Conservation (phyloP, 495 filamentous ascomycete species). For the Lasiosphaeria ovina region DNA sequence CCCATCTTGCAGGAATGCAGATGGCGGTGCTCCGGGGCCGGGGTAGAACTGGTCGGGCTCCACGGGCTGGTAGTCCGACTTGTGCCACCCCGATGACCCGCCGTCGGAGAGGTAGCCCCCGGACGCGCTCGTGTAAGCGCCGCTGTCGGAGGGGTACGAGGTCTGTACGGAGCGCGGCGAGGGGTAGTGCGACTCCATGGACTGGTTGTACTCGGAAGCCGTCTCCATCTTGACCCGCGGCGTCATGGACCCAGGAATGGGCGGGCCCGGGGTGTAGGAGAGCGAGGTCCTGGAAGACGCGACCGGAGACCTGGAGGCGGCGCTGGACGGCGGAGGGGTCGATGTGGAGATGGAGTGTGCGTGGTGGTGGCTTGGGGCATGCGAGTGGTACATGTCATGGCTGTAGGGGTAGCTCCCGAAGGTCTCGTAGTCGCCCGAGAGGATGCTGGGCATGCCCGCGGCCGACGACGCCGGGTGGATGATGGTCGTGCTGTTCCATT, state of each 20-base stretch:
- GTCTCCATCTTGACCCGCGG: conserved; percentile 54
- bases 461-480: conserved; percentile 41
- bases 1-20: conserved; percentile 32
- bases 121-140: conserved; percentile 38
- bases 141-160: conserved; percentile 37
- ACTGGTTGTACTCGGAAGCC: conserved; percentile 38
- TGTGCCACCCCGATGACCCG: conserved; percentile 47
- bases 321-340: conserved; percentile 40
- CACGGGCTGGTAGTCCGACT: conserved; percentile 44
- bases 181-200: conserved; percentile 47
- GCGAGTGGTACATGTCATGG: conserved; percentile 49
- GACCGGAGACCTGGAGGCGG: conserved; percentile 45
- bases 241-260: conserved; percentile 35
- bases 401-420: conserved; percentile 49
- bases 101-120: conserved; percentile 50
- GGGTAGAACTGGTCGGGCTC: conserved; percentile 44
- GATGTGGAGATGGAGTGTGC: conserved; percentile 42
- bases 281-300: conserved; percentile 33
- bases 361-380: conserved; percentile 33
- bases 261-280: conserved; percentile 38
- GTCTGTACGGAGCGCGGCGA: conserved; percentile 46
- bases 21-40: conserved; percentile 21
- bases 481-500: conserved; percentile 38
- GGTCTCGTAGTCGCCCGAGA: conserved; percentile 52
- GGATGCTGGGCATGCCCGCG: conserved; percentile 45